phyloP scores from a whole-genome alignment of 192 early-diverging fungal genomes.

The Umbelopsis vinacea region DNA sequence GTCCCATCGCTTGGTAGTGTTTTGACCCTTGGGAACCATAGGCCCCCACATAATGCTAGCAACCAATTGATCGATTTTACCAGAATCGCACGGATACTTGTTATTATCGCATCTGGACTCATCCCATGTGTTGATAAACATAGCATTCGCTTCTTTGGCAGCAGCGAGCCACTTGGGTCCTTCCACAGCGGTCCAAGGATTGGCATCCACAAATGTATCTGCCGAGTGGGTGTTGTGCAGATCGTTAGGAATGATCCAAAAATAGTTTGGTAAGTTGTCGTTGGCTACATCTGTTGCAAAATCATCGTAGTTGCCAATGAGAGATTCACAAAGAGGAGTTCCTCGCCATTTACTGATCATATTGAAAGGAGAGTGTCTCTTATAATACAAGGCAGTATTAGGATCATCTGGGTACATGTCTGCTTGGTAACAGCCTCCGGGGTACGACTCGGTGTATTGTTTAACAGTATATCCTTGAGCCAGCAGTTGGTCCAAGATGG shows the following conservation, averaged over 20 bases:
- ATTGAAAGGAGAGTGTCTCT: not conserved
- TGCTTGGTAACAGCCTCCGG: not conserved
- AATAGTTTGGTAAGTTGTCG: not conserved
- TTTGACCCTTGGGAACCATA: not conserved
- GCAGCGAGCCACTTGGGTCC: not conserved
- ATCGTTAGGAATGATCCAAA: conserved; percentile 6
- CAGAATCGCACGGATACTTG: not conserved
- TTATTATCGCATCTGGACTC: not conserved
- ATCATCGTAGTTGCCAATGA: not conserved
- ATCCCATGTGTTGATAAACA: not conserved
- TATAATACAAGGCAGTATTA: not conserved
- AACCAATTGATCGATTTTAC: not conserved
- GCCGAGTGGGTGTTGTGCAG: not conserved
- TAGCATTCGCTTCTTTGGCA: not conserved
- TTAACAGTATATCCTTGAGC: not conserved
- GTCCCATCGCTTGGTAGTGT: not conserved
- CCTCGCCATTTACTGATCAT: not conserved
- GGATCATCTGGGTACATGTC: conserved; percentile 8
- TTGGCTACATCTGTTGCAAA: not conserved
- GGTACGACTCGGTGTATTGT: not conserved
- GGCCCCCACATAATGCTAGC: not conserved
- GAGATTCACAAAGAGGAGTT: not conserved
- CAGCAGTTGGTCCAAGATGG: not conserved
- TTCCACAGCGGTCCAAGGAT: not conserved
- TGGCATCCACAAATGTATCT: not conserved